A percentile compares a stretch with the other conserved stretches of the same genome.
phyloP scores from a whole-genome alignment of 768 basidiomycete species.

The Hirschioporus abietinus region DNA sequence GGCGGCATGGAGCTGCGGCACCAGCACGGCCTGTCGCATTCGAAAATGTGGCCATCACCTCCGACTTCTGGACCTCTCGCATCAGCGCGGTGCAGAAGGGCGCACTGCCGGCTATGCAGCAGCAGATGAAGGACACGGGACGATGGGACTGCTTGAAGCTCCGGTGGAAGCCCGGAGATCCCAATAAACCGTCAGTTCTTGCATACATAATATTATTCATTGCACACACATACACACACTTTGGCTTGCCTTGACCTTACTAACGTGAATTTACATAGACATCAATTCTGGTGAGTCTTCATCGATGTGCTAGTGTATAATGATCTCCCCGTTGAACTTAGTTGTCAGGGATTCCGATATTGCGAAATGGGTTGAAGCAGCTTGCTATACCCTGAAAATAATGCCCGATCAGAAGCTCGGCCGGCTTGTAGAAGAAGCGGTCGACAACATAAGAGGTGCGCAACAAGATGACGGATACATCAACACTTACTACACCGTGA shows the following conservation, averaged over 20 bases:
- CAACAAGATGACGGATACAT: slow-evolving; percentile 21
- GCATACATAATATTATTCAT: no score
- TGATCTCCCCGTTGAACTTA: no score
- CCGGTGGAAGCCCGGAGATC: slow-evolving; percentile 17
- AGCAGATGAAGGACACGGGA: slow-evolving; percentile 16
- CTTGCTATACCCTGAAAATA: slow-evolving; percentile 14
- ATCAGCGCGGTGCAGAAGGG: slow-evolving; percentile 9
- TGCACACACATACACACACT: neutral
- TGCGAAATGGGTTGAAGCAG: slow-evolving; percentile 20
- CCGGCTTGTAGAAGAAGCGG: slow-evolving; percentile 16
- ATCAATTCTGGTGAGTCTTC: slow-evolving; percentile 17
- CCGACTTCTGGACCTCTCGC: slow-evolving; percentile 13
- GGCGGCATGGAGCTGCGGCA: no score
- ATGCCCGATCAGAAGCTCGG: slow-evolving; percentile 10
- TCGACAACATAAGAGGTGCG: slow-evolving; percentile 15
- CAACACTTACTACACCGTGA: slow-evolving; percentile 19
- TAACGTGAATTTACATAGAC: slow-evolving; percentile 11
- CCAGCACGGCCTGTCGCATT: neutral
- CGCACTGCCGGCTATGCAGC: slow-evolving; percentile 14
- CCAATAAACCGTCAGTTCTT: slow-evolving; percentile 16
- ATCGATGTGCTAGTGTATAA: no score
- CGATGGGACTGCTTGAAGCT: slow-evolving; percentile 17
- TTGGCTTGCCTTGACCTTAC: no score
- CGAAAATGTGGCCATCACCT: slow-evolving; percentile 10
- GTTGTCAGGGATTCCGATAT: slow-evolving; percentile 17